Evolutionary conservation across 208 protist genomes (phyloP), one percentile per base, ranked within the genome.

Genomic region (Acanthamoeba culbertsoni): DNA sequence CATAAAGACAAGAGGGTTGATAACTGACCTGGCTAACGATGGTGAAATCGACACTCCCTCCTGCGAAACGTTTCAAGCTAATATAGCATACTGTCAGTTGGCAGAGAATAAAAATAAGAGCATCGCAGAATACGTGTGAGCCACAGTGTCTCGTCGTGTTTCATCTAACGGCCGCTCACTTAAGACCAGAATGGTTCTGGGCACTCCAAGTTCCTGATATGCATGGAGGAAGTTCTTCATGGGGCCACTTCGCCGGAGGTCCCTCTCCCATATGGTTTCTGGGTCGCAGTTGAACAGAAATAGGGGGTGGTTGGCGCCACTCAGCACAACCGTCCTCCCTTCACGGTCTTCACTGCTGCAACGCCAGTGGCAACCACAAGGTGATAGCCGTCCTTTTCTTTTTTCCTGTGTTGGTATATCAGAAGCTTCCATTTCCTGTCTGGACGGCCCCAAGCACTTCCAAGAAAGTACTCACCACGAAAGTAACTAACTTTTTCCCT

Each of bases 201-300:
- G 82, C 31, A 90, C 73, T 4, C 82, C 82, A 1, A 90, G 55
- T 35, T 59, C 35, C 23, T 90, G 82, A 37, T 90, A 90, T 23
- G 82, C 82, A n/a, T 90, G 51, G 14, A 90, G 55, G 55, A 90
- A 90, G 82, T 31, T 68, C 45, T 65, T 59, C 82, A 90, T 90
- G 82, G 18, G 51, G 28, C 55, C 37, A 33, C 82, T 90, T 35
- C 28, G 37, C 6, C 82, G 46, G 31, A 90, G 55, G 51, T 42
- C 31, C 53, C 55, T 37, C 7, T 59, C 8, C 46, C 46, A 90
- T 53, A 90, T 35, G 51, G 59, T 20, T 33, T 90, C 82, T 26
- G 82, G 82, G 35, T 90, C 82, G 35, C 46, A 90, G 82, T 90
- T 90, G 51, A 90, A 45, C 28, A 90, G 37, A 26, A 90, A 90